These are phyloP conservation scores for Lentithecium fluviatile DNA, from an alignment of 495 filamentous ascomycete genomes.

Conservation along the genomic window DNA sequence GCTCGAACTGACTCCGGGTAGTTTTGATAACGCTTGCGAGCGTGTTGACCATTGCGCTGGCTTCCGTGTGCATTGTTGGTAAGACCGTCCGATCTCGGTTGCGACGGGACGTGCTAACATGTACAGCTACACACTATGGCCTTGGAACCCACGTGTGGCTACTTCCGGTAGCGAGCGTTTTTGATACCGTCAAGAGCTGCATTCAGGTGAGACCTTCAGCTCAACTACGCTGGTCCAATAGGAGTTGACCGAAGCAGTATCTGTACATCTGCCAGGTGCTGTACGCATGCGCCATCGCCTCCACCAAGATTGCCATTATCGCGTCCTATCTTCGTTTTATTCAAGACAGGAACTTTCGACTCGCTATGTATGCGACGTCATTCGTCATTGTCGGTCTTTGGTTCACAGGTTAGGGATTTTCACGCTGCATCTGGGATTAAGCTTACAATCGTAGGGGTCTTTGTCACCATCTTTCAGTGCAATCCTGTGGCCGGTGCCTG, in stretches of 20 bases:
- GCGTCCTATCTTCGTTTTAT: constrained; percentile 28
- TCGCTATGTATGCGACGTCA: constrained; percentile 18
- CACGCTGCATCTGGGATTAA: background rate
- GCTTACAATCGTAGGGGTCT: constrained; percentile 13
- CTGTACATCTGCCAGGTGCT: constrained; percentile 28
- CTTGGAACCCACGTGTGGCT: constrained; percentile 30
- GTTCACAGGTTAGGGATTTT: constrained; percentile 8
- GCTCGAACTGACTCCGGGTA: background rate
- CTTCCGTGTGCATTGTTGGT: constrained; percentile 26
- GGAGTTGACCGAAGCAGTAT: constrained; percentile 11
- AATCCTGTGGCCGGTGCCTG: constrained; percentile 23
- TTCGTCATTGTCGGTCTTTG: constrained; percentile 26
- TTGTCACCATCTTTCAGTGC: constrained; percentile 33
- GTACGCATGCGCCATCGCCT: constrained; percentile 31
- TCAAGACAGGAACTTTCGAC: constrained; percentile 19
- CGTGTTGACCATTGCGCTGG: constrained; percentile 22
- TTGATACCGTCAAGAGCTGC: constrained; percentile 12
- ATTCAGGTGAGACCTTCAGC: constrained; percentile 24
- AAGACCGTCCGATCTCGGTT: background rate
- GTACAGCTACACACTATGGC: constrained; percentile 20
- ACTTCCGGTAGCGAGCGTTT: constrained; percentile 3
- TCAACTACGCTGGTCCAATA: background rate
- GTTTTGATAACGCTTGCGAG: constrained; percentile 30
- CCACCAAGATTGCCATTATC: constrained; percentile 33
- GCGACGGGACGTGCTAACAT: background rate